phyloP scores from a whole-genome alignment of 2,329 filamentous ascomycete species.

The Diplodia sapinea region DNA sequence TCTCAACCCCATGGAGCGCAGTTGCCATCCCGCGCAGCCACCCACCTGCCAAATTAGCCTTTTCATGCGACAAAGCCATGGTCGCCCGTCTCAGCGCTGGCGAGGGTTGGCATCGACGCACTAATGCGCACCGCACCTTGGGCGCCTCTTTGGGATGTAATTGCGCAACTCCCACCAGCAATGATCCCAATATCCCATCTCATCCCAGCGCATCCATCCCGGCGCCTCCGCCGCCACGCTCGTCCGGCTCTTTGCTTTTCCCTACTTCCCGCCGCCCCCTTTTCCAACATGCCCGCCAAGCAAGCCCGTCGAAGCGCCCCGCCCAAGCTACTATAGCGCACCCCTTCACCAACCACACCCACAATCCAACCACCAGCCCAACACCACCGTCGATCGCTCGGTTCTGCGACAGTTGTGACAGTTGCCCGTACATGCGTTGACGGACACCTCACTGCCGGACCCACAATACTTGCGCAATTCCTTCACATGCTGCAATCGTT shows the following conservation, averaged over 20 bases:
- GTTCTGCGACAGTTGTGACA: neutral
- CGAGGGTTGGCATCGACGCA: neutral
- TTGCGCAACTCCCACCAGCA: neutral
- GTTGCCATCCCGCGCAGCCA: neutral
- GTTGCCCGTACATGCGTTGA: neutral
- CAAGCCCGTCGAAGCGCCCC: neutral
- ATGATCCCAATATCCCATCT: neutral
- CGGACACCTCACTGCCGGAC: neutral
- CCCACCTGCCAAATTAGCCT: neutral
- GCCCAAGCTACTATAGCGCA: neutral
- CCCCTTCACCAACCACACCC: neutral
- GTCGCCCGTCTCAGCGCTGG: too few relatives aligned
- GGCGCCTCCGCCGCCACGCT: neutral
- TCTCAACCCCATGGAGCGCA: neutral
- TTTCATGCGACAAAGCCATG: neutral
- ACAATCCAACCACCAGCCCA: neutral
- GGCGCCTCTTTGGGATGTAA: neutral
- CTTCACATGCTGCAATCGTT: neutral
- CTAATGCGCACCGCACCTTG: neutral
- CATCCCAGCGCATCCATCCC: neutral
- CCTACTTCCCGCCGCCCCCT: neutral
- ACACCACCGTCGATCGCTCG: neutral
- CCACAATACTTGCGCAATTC: neutral
- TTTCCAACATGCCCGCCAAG: neutral
- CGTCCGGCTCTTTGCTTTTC: neutral